Percentiles rank a stretch among this genome's conserved stretches.
Conservation (phyloP, 495 filamentous ascomycete genomes). For the Penicillium egyptiacum region DNA sequence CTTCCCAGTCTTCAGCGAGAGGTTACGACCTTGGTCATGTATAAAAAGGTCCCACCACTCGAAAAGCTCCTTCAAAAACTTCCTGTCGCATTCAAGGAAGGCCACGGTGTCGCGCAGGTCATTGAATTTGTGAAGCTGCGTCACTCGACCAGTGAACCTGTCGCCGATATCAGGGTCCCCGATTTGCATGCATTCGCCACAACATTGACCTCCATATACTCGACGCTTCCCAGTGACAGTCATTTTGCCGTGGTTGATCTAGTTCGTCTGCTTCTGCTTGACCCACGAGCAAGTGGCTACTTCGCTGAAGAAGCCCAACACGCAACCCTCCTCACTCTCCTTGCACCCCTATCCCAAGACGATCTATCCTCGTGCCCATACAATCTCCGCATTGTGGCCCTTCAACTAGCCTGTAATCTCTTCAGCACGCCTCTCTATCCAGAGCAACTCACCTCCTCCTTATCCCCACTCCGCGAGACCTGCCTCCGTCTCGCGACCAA, state of each 20-base stretch:
- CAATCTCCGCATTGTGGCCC: constrained; percentile 74
- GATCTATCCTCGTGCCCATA: constrained; percentile 62
- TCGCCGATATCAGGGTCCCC: constrained; percentile 51
- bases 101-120: constrained; percentile 54
- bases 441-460: constrained; percentile 37
- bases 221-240: constrained; percentile 42
- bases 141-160: constrained; percentile 21
- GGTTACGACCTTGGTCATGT: constrained; percentile 66
- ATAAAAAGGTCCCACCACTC: constrained; percentile 78
- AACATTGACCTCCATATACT: constrained; percentile 32
- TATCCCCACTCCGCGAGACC: constrained; percentile 35
- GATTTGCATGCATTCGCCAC: constrained; percentile 47
- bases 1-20: constrained; percentile 67
- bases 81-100: constrained; percentile 51
- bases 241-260: constrained; percentile 82
- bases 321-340: constrained; percentile 60
- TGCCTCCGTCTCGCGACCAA: constrained; percentile 49
- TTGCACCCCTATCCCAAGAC: constrained; percentile 55
- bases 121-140: constrained; percentile 61
- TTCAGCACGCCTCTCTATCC: constrained; percentile 56
- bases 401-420: constrained; percentile 64
- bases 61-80: constrained; percentile 81
- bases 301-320: constrained; percentile 74
- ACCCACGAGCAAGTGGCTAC: constrained; percentile 81
- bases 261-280: constrained; percentile 71